phyloP scores from a whole-genome alignment of 78 protist species.

The Tieghemostelium lacteum region DNA sequence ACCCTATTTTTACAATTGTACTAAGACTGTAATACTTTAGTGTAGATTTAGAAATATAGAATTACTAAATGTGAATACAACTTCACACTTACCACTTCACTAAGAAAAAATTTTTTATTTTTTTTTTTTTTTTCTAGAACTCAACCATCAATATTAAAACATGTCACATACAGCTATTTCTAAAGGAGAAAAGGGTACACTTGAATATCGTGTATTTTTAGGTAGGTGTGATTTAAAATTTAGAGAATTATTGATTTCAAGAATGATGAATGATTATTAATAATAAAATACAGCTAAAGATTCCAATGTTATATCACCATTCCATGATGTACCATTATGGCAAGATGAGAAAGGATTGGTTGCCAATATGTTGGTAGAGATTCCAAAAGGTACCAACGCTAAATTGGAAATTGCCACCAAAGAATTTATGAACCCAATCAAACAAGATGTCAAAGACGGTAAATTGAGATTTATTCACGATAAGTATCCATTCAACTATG shows the following conservation, averaged over 20 bases:
- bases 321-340: constrained; percentile 91
- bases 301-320: constrained; percentile 80
- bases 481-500: constrained; percentile 95
- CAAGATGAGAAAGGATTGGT: constrained; percentile 14
- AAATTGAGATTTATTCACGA: constrained; percentile 88
- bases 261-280: neutral
- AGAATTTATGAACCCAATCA: constrained; percentile 89
- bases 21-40: too few species aligned
- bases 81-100: too few species aligned
- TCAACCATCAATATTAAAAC: constrained; percentile 10
- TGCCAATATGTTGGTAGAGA: constrained; percentile 87
- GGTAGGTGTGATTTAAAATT: neutral
- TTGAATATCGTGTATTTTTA: constrained; percentile 17
- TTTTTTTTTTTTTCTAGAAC: neutral
- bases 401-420: constrained; percentile 90
- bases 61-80: too few species aligned
- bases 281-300: constrained; percentile 11
- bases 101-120: neutral
- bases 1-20: too few species aligned
- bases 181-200: constrained; percentile 33
- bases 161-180: constrained; percentile 1
- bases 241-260: neutral
- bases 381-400: constrained; percentile 91
- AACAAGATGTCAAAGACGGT: constrained; percentile 91
- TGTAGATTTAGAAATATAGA: too few species aligned